Percentiles rank a stretch among this genome's conserved stretches.
Conservation (phyloP, 306 rosid species). For the Prunus dulcis region DNA sequence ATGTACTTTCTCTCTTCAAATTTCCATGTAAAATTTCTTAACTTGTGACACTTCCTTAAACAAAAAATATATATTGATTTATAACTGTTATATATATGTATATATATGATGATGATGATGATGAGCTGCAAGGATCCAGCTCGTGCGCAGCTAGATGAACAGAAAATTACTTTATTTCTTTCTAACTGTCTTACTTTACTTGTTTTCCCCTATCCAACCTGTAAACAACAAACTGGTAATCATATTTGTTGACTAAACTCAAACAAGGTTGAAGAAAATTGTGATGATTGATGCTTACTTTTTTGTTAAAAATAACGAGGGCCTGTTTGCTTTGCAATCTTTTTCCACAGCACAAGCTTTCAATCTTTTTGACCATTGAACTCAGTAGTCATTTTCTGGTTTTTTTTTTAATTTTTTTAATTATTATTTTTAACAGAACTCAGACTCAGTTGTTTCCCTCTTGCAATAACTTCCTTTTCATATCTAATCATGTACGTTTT, state of each 20-base stretch:
- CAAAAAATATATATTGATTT: too few relatives aligned
- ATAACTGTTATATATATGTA: too few relatives aligned
- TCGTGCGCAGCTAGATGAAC: conserved; percentile 32
- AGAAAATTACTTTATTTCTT: neutral
- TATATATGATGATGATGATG: neutral
- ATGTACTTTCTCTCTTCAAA: neutral
- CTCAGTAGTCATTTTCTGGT: conserved; percentile 22
- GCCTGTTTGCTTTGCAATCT: conserved; percentile 49
- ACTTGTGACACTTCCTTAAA: too few relatives aligned
- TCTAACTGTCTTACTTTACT: conserved; percentile 24
- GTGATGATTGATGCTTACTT: conserved; percentile 38
- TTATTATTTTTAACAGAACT: neutral
- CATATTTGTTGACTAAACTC: conserved; percentile 70
- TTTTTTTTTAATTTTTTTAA: too few relatives aligned
- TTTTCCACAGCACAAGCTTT: conserved; percentile 37
- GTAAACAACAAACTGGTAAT: conserved; percentile 55
- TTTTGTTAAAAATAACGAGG: conserved; percentile 29
- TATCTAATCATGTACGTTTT: conserved; percentile 23
- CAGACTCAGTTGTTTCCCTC: neutral
- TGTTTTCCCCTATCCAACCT: conserved; percentile 40
- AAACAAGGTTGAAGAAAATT: conserved; percentile 31
- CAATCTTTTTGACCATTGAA: conserved; percentile 67
- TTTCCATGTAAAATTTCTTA: neutral
- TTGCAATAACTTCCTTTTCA: conserved; percentile 1
- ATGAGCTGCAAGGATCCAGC: conserved; percentile 37